Base-by-base conservation (phyloP, 148 eudicot species). In the Pharnaceum exiguum region DNA sequence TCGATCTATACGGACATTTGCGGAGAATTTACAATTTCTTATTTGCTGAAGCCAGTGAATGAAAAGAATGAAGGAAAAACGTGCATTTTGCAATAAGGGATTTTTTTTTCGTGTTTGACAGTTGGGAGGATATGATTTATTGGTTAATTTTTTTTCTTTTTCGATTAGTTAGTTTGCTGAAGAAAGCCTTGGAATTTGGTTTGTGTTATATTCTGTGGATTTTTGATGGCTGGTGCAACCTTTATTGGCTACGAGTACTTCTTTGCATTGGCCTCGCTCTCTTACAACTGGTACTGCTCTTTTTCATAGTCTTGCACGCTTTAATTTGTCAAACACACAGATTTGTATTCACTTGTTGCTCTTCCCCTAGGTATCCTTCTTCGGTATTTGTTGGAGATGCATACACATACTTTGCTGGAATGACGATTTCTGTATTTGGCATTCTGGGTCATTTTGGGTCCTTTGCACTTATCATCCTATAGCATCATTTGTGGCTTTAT, bases 351-450 rank as follows among this genome's bases (percentile, higher is more conserved):
- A n/a, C 10, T 13, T 60, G 23, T 30, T 46, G 51, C 23, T 35
- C 0, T 48, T 51, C 28, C 62, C 64, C 23, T 37, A 93, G 98
- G 98, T 93, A 81, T 72, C 98, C 98, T 47, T 93, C 98, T 44
- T 85, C 98, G 17, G 98, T 93, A 65, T 93, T 93, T 71, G 98
- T 93, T 51, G 98, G 98, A 67, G 98, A 93, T 64, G 88, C 98
- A 24, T 93, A 81, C 72, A 93, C 98, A 48, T 88, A 88, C 70
- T 93, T 93, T 76, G 96, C 90, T 23, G 98, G 98, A 59, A 93
- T 93, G 98, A 81, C 98, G 27, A 81, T 93, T 94, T 96, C 98
- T 33, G 98, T 93, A 5, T 88, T 68, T 66, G 98, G 98, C 49
- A 87, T 93, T 75, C 72, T 93, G 60, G 98, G 98, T 56, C 96